Evolutionary conservation across 768 basidiomycete species (phyloP), one percentile per base, ranked within the genome.

Genomic region (Boletus tylopilopsis): DNA sequence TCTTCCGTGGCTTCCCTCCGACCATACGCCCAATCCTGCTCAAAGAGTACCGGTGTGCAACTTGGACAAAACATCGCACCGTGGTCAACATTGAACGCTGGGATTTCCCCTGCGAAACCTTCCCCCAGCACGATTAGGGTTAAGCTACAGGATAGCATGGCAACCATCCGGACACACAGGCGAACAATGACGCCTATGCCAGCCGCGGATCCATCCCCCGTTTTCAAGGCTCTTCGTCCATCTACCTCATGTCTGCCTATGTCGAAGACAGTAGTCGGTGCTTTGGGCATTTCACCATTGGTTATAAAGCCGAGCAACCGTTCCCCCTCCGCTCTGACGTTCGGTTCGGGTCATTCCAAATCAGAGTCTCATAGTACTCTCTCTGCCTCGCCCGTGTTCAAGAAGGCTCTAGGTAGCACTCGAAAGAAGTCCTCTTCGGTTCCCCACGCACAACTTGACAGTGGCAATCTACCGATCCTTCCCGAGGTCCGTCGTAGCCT

Each of bases 21-120:
- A 3, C 77, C 81, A 1, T 83, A 82, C 50, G 70, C 71, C 0
- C 72, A 71, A 42, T 62, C 65, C 7, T 59, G 53, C n/a, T 57
- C 56, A 9, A 60, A 54, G 54, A 51, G 49, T 11, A 25, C 60
- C 0, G 44, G 63, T 11, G 48, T 53, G 32, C 61, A 60, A 1
- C 67, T 82, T 8, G 80, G 78, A 0, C 76, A 78, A 60, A 81
- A 76, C 48, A 87, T 87, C 42, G 75, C 78, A 1, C 84, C 85
- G 0, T 87, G 83, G 84, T 69, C 78, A 0, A 71, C 71, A 7
- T 64, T 83, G 6, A 69, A 74, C 33, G 69, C 59, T 6, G 33
- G 55, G 6, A 68, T 72, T 4, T 73, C 75, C 1, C 74, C 73
- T 11, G 64, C 68, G 42, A 76, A 67, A 57, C 58, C 65, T 5